Evolutionary conservation across 306 rosid genomes (phyloP).

Genomic region (Prunus padus): DNA sequence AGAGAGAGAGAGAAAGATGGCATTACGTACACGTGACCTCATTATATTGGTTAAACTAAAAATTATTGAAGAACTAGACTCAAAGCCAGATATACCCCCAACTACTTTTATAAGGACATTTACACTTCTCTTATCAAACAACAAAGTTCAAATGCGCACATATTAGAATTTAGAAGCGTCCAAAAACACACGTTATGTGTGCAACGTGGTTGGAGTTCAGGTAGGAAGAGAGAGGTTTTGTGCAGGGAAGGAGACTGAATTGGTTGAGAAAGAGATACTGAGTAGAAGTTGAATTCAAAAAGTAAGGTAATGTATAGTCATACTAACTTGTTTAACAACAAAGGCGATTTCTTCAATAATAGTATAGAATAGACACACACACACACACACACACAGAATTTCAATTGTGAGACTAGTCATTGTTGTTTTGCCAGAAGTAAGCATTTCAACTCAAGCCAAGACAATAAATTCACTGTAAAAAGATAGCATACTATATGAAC

Average conservation of each 20-base stretch:
- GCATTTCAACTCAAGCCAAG: neutral
- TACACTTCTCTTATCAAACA: neutral
- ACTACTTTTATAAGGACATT: neutral
- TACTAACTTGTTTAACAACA: neutral
- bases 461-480: neutral
- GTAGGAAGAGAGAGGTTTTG: neutral
- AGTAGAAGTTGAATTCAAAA: neutral
- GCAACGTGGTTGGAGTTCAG: neutral
- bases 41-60: neutral
- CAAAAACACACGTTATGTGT: neutral
- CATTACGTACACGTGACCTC: neutral
- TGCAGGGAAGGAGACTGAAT: neutral
- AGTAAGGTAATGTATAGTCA: neutral
- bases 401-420: neutral
- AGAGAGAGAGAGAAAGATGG: neutral
- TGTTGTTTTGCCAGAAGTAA: neutral
- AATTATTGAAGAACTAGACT: neutral
- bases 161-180: neutral
- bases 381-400: neutral
- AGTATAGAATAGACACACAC: neutral
- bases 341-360: neutral
- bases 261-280: neutral
- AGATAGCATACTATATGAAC: neutral
- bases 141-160: neutral
- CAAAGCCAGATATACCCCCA: neutral